phyloP scores from a whole-genome alignment of 192 early-diverging fungal genomes.

The Backusella westeae region DNA sequence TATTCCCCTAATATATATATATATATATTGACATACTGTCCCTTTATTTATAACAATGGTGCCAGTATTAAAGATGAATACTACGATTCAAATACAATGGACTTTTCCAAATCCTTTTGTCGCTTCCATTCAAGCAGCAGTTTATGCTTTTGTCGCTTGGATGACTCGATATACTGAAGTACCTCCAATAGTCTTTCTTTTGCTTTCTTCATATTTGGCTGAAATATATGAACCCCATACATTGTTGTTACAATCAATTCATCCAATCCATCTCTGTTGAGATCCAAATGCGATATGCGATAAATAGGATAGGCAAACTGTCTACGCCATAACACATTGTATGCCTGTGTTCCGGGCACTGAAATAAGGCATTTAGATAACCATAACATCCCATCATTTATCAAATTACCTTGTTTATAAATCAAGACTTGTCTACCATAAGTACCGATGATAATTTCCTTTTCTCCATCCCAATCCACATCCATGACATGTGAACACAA shows the following conservation, averaged over 20 bases:
- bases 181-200: conserved; percentile 39
- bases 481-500: conserved; percentile 55
- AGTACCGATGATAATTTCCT: conserved; percentile 54
- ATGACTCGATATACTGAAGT: conserved; percentile 42
- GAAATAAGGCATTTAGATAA: not conserved
- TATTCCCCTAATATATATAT: too few relatives aligned
- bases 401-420: conserved; percentile 45
- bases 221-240: conserved; percentile 52
- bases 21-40: too few relatives aligned
- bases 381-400: not conserved
- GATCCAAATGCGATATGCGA: conserved; percentile 44
- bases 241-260: conserved; percentile 53
- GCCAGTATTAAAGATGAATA: not conserved
- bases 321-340: conserved; percentile 49
- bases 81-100: conserved; percentile 33
- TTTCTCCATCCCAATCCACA: conserved; percentile 59
- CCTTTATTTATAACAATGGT: too few relatives aligned
- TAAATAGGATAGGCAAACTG: conserved; percentile 57
- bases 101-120: conserved; percentile 29
- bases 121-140: conserved; percentile 30
- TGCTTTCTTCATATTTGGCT: conserved; percentile 44
- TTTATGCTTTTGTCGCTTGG: conserved; percentile 32
- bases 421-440: conserved; percentile 59
- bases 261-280: conserved; percentile 54
- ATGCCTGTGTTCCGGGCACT: conserved; percentile 24